A percentile compares a stretch with the other conserved stretches of the same genome.
Conservation (phyloP, 2,329 filamentous ascomycete genomes). For the Aspergillus sp. region DNA sequence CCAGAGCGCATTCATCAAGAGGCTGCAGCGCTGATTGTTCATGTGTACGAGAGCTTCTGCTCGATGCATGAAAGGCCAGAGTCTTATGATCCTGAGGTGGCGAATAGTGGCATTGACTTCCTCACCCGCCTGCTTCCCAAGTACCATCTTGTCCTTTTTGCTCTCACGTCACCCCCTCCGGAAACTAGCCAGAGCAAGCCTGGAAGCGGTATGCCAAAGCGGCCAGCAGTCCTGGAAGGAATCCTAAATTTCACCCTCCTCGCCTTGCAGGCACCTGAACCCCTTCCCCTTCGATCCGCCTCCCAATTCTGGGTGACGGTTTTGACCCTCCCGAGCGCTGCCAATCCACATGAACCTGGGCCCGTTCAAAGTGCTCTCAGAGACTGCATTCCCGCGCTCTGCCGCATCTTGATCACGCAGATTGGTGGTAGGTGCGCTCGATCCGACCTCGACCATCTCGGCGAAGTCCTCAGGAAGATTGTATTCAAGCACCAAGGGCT, state of each 20-base stretch:
- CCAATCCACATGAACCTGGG: slow-evolving; percentile 11
- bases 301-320: slow-evolving; percentile 36
- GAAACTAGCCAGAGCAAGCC: slow-evolving; percentile 3
- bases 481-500: slow-evolving; percentile 34
- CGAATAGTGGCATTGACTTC: slow-evolving; percentile 38
- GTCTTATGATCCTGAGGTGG: slow-evolving; percentile 32
- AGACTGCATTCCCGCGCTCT: slow-evolving; percentile 28
- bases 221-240: slow-evolving; percentile 22
- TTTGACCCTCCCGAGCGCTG: slow-evolving; percentile 22
- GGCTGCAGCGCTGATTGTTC: slow-evolving; percentile 27
- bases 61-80: slow-evolving; percentile 27
- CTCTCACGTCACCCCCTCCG: slow-evolving; percentile 18
- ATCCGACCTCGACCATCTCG: slow-evolving; percentile 35
- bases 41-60: slow-evolving; percentile 31
- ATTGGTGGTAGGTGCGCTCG: slow-evolving; percentile 36
- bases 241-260: slow-evolving; percentile 34
- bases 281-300: slow-evolving; percentile 38
- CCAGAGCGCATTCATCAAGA: slow-evolving; percentile 25
- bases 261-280: slow-evolving; percentile 32
- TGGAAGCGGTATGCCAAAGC: slow-evolving; percentile 5
- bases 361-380: slow-evolving; percentile 23
- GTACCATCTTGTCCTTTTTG: slow-evolving; percentile 31
- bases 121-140: slow-evolving; percentile 34
- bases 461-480: slow-evolving; percentile 32
- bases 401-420: slow-evolving; percentile 31